Percentiles rank a stretch among this genome's conserved stretches.
Conservation (phyloP, 1,284 basidiomycete genomes). For the Ganoderma meredithae region DNA sequence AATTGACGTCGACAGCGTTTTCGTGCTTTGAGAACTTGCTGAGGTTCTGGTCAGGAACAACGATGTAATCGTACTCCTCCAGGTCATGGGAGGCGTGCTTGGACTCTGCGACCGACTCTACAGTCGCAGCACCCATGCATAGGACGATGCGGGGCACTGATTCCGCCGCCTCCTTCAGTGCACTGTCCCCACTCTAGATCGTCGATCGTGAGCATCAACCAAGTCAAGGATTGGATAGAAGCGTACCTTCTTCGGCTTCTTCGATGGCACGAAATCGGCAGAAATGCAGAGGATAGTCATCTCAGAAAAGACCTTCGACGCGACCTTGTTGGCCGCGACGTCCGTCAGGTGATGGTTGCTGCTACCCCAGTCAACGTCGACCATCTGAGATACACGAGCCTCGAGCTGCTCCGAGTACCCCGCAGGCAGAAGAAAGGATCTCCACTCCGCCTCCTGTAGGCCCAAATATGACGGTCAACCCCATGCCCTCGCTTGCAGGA, state of each 20-base stretch:
- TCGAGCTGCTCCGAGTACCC: conserved; percentile 64
- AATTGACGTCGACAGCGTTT: conserved; percentile 60
- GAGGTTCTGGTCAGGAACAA: conserved; percentile 61
- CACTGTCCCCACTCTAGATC: conserved; percentile 23
- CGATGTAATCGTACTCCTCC: conserved; percentile 65
- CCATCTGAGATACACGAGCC: conserved; percentile 68
- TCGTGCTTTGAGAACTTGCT: conserved; percentile 39
- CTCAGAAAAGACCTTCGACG: conserved; percentile 60
- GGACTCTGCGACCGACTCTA: conserved; percentile 60
- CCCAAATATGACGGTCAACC: conserved; percentile 16
- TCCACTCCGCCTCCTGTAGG: conserved; percentile 60
- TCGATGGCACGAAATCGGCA: conserved; percentile 56
- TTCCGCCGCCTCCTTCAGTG: conserved; percentile 40
- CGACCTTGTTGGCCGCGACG: conserved; percentile 63
- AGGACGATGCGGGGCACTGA: conserved; percentile 66
- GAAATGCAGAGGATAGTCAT: conserved; percentile 65
- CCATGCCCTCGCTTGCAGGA: not conserved
- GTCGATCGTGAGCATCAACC: not conserved
- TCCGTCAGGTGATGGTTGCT: conserved; percentile 58
- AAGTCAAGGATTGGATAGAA: not conserved
- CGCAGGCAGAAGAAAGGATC: conserved; percentile 68
- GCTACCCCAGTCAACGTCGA: conserved; percentile 77
- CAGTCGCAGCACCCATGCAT: conserved; percentile 75
- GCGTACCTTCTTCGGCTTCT: conserved; percentile 48
- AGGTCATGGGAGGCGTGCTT: conserved; percentile 46